A percentile compares a stretch with the other conserved stretches of the same genome.
Evolutionary conservation across 176 grass and related monocot species (phyloP).

Genomic region (Neostapfia colusana): DNA sequence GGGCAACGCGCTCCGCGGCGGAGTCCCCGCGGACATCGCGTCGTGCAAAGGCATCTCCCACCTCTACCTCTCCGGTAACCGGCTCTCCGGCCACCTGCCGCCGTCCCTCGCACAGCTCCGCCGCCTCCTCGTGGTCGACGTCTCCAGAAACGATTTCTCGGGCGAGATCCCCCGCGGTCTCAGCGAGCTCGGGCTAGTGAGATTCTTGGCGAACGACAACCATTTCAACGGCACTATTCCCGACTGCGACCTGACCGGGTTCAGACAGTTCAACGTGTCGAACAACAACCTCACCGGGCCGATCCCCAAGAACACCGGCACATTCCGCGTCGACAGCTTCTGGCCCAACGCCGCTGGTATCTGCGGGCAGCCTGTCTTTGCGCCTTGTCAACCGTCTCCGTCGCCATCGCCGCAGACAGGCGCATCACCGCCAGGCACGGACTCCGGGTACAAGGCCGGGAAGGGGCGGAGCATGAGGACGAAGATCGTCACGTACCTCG

Average conservation of each 20-base stretch:
- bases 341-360: constrained; percentile 42
- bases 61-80: no score
- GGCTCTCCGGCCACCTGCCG: no score
- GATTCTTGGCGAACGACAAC: no score
- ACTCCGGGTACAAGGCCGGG: neutral
- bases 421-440: neutral
- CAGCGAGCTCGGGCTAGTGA: no score
- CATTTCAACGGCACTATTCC: no score
- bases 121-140: no score
- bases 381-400: neutral
- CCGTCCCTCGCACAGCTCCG: no score
- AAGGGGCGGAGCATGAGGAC: neutral
- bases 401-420: neutral
- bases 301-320: constrained; percentile 14
- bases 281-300: constrained; percentile 50
- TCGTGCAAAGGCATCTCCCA: no score
- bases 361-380: constrained; percentile 22
- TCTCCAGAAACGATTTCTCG: no score
- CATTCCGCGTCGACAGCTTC: neutral
- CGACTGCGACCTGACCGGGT: neutral
- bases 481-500: constrained; percentile 41
- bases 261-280: constrained; percentile 14
- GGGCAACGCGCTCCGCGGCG: no score
- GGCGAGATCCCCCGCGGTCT: no score
- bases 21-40: no score